Evolutionary conservation across 805 yeast genomes (phyloP), one percentile per base, ranked within the genome.

Genomic region (Myxozyma geophila): DNA sequence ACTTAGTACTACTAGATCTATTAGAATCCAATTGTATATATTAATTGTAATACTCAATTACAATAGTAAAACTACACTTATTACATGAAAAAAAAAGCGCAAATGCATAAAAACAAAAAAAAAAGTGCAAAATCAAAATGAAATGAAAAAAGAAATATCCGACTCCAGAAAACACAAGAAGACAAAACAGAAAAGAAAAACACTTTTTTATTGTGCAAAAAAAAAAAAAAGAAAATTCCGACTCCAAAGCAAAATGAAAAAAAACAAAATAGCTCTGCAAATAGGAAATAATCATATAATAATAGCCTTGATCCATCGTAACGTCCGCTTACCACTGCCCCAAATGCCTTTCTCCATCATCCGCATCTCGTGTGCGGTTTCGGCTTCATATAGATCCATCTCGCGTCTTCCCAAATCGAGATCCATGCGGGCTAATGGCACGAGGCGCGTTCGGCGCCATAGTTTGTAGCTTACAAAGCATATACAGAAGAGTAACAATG

Each of bases 371-470:
- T 47, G 61, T 9, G 56, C 62, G 2, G 69, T 66, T 52, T 66
- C 69, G 40, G 69, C 69, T 37, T 66, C 69, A 35, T 66, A 66
- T n/a, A 91, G 79, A 75, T 91, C 97, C 76, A 87, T 85, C 73
- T 90, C 96, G 56, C 95, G 81, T 70, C 96, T 79, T 1, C 96
- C 96, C 0, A 90, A 83, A 74, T 91, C 96, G 73, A 88, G 82
- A 74, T 91, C 96, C 64, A 90, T 73, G 52, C 89, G 87, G 69
- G 88, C 92, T 52, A 89, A 76, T 55, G 89, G 81, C 58, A 85
- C 89, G 10, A 87, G 77, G 67, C 85, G 82, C 1, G 92, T 86
- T 9, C 90, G 84, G 63, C 85, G 82, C 15, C 85, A 71, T 0
- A 85, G 48, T 71, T 85, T 86, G 75, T 87, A 87, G 0, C 84